Base-by-base conservation (phyloP, 2,329 filamentous ascomycete genomes). In the Colletotrichum sp. region DNA sequence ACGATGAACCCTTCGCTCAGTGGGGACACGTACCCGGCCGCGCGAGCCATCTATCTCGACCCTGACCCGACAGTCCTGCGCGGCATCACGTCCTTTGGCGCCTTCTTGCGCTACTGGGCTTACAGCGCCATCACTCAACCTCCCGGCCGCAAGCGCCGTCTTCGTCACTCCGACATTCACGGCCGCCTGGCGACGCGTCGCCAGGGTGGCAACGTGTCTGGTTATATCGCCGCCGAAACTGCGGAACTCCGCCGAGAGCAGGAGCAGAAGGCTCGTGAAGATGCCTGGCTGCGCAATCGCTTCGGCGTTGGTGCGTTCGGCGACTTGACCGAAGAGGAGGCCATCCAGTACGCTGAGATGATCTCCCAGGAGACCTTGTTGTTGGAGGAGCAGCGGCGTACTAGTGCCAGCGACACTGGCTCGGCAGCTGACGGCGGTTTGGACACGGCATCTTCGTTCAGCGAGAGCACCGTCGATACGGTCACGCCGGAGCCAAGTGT, bases 61-160 rank as follows among this genome's bases (percentile, higher is more conserved):
- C 94, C 96, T 0, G 95, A 98, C 80, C 92, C 97, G 28, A 96
- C 95, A 0, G 89, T 94, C 1, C 90, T 99, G 16, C 93, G 96
- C 43, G 97, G 97, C 8, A 92, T 98, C 76, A 93, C 98, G 2
- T 94, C 96, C 1, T 92, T 98, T 66, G 97, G 97, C 13, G 94
- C 94, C 0, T 94, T 96, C 80, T 86, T 99, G 22, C 94, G 95
- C 15, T 98, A 96, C 83, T 99, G 97, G 97, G 93, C 94, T 5
- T 98, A 97, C 82, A 97, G 95, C 83, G 96, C 96, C 12, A 93
- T 93, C 1, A 93, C 94, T 80, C 93, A 95, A 76, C 92, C 93
- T 75, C 91, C 93, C 66, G 93, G 92, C 71, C 94, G 91, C 77
- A 98, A 97, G 84, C 94, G 96, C n/a, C 93, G 92, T 10, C 86